Evolutionary conservation across 768 basidiomycete species (phyloP).

Genomic region (Leccinum boreale): DNA sequence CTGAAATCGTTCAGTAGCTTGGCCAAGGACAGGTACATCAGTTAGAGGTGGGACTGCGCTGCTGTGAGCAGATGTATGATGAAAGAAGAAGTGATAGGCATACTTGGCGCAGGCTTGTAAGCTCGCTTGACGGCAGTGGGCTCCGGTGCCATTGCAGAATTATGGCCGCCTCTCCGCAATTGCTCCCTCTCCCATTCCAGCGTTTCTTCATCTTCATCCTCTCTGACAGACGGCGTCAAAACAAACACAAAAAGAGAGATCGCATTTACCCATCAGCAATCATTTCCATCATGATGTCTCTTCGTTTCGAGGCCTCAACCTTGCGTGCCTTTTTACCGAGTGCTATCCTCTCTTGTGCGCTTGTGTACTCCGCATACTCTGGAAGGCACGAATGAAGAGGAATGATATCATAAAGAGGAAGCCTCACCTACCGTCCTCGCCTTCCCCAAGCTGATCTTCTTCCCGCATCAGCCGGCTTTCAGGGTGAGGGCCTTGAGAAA

Average conservation of each 20-base stretch:
- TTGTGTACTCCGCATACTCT: constrained; percentile 89
- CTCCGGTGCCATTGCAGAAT: constrained; percentile 35
- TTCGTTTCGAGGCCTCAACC: constrained; percentile 59
- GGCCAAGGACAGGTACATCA: constrained; percentile 60
- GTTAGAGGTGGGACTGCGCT: constrained; percentile 61
- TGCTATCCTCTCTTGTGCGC: constrained; percentile 82
- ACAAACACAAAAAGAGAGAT: neutral
- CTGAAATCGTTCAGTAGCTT: constrained; percentile 59
- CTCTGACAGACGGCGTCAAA: constrained; percentile 37
- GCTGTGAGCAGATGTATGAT: constrained; percentile 11
- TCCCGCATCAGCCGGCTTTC: constrained; percentile 79
- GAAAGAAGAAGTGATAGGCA: constrained; percentile 17
- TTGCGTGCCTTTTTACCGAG: constrained; percentile 81
- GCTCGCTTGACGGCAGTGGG: constrained; percentile 44
- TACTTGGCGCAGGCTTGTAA: constrained; percentile 76
- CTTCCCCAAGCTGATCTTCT: constrained; percentile 86
- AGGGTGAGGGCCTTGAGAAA: constrained; percentile 73
- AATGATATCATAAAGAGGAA: neutral
- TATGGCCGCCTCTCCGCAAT: constrained; percentile 68
- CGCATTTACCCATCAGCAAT: constrained; percentile 74
- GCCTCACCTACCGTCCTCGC: constrained; percentile 68
- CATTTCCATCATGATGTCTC: constrained; percentile 73
- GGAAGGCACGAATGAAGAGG: constrained; percentile 6
- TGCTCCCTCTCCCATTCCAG: constrained; percentile 86
- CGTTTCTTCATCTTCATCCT: constrained; percentile 82